phyloP scores from a whole-genome alignment of 768 basidiomycete species.

The Lactarius quietus region DNA sequence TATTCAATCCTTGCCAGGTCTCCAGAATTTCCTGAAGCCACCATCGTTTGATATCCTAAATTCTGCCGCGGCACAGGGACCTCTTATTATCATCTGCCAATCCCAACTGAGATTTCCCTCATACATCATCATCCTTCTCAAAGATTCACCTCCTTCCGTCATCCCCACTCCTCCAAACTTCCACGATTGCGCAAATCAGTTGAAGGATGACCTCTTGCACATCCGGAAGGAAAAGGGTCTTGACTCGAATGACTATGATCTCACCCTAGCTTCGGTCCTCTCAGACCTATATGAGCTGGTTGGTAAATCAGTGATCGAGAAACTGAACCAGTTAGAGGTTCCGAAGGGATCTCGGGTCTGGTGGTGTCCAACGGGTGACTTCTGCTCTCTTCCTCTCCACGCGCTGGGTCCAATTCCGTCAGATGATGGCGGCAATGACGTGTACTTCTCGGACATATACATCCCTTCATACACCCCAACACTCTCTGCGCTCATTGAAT shows the following conservation, averaged over 20 bases:
- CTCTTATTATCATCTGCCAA: background rate
- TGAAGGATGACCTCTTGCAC: conserved; percentile 25
- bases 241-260: background rate
- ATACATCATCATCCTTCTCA: conserved; percentile 17
- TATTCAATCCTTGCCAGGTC: background rate
- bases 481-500: too few relatives aligned
- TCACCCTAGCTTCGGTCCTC: background rate
- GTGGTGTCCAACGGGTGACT: background rate
- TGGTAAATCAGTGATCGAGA: too few relatives aligned
- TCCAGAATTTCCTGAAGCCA: background rate
- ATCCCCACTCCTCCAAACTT: conserved; percentile 61
- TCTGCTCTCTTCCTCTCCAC: conserved; percentile 8
- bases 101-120: background rate
- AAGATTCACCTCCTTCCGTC: background rate
- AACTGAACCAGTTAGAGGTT: background rate
- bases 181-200: conserved; percentile 55
- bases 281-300: background rate
- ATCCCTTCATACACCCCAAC: too few relatives aligned
- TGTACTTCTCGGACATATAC: background rate
- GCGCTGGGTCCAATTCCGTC: conserved; percentile 12
- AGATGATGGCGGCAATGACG: background rate
- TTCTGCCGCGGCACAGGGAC: background rate
- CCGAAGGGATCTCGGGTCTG: background rate
- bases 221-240: background rate
- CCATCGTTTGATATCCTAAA: background rate